A percentile compares a stretch with the other conserved stretches of the same genome.
Evolutionary conservation across 148 eudicot species (phyloP).

Genomic region (Drosera capensis): DNA sequence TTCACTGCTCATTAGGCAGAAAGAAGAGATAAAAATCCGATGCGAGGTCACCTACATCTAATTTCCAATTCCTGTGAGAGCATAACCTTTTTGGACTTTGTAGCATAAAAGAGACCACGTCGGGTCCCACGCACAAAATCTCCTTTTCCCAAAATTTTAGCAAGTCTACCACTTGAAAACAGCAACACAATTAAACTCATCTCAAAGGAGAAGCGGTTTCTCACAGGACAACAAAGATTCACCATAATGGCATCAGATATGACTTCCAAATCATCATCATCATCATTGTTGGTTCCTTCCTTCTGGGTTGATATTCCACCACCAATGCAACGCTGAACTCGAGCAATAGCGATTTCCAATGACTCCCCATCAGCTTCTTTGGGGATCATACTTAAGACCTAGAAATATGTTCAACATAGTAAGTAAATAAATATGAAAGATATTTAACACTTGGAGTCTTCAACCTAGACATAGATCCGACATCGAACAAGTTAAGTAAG

Average conservation of each 20-base stretch:
- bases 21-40: too few species aligned
- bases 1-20: too few species aligned
- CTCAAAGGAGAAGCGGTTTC: constrained; percentile 8
- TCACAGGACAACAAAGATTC: constrained; percentile 92
- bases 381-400: constrained; percentile 72
- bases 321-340: constrained; percentile 85
- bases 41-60: too few species aligned
- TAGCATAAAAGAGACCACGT: neutral
- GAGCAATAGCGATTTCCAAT: constrained; percentile 74
- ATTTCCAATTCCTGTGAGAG: too few species aligned
- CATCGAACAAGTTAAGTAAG: too few species aligned
- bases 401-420: constrained; percentile 1
- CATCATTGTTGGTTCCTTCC: constrained; percentile 68
- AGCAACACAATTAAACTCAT: neutral
- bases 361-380: constrained; percentile 52
- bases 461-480: too few species aligned
- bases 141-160: neutral
- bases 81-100: neutral
- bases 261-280: constrained; percentile 90
- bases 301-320: constrained; percentile 59
- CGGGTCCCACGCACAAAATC: neutral
- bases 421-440: neutral
- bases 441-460: too few species aligned
- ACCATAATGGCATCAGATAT: constrained; percentile 69
- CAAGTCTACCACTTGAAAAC: neutral